Conservation (phyloP, 352 stramenopile species). For the Globisporangium barbulae region DNA sequence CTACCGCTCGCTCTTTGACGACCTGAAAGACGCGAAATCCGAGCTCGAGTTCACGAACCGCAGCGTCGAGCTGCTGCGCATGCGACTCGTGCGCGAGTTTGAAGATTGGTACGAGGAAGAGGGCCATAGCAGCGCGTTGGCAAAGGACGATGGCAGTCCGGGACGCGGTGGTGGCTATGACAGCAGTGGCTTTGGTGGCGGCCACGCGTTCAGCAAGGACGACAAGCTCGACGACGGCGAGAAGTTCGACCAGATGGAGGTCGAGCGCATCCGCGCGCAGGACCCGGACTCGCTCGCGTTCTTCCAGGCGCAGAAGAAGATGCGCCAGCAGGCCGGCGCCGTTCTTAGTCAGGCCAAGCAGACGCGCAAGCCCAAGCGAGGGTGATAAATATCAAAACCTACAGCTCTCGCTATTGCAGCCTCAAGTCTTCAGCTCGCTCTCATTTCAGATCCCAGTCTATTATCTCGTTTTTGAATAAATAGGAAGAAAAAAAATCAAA, state of each 20-base stretch:
- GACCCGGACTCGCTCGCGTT: slow-evolving; percentile 91
- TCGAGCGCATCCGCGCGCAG: slow-evolving; percentile 81
- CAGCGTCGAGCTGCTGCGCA: slow-evolving; percentile 72
- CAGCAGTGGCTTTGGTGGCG: slow-evolving; percentile 4
- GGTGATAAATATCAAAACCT: slow-evolving; percentile 14
- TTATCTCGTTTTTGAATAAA: slow-evolving; percentile 1
- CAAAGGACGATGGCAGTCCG: slow-evolving; percentile 29
- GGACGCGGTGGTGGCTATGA: slow-evolving; percentile 16
- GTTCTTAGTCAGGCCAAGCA: slow-evolving; percentile 10
- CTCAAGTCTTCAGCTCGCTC: too few relatives aligned
- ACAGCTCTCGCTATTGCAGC: background rate
- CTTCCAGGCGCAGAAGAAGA: slow-evolving; percentile 89
- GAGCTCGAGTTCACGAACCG: slow-evolving; percentile 66
- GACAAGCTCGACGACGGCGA: slow-evolving; percentile 90
- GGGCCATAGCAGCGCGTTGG: slow-evolving; percentile 28
- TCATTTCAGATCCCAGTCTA: background rate
- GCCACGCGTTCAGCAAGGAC: slow-evolving; percentile 36
- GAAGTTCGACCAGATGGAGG: slow-evolving; percentile 90
- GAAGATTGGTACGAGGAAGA: slow-evolving; percentile 80
- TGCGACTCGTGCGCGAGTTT: slow-evolving; percentile 79
- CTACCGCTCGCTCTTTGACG: slow-evolving; percentile 79
- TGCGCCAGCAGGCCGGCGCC: slow-evolving; percentile 44
- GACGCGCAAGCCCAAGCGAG: slow-evolving; percentile 29
- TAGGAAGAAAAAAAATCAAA: background rate
- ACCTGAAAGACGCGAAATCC: slow-evolving; percentile 73